Base-by-base conservation (phyloP, 2,329 filamentous ascomycete species). In the Penicillium sp. region DNA sequence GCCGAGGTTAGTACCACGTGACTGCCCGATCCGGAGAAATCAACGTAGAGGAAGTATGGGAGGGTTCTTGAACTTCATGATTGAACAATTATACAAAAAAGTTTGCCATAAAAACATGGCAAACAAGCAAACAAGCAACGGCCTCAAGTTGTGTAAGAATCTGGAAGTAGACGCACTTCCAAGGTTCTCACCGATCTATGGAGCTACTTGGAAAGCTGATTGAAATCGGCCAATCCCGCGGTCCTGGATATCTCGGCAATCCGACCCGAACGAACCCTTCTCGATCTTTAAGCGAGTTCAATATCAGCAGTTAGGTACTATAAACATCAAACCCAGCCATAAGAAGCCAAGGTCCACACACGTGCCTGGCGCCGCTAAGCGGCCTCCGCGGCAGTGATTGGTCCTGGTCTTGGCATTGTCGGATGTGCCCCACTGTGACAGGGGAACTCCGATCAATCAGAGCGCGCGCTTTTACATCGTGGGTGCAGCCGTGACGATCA, bases 1-100 rank as follows among this genome's bases (percentile, higher is more conserved):
- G 57, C 57, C 57, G 57, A 60, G 57, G 57, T 50, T 51, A 45
- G 14, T 33, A 25, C 44, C 57, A 60, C 57, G 57, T 60, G 57
- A 57, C 45, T 27, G 35, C 10, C 14, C 14, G 30, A 42, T 46
- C 36, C n/a, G 38, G 38, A 42, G 28, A 31, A 39, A 38, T 11
- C 10, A 18, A 20, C 11, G 35, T 5, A 38, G 18, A 20, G 16
- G 10, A 38, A 20, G 18, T 20, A 10, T 20, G 11, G 9, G 16
- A 22, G 18, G 35, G 18, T 38, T 20, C 18, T 9, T 38, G 35
- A 13, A 13, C 35, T 38, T 22, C 35, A 38, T 38, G n/a, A 2
- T 8, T 35, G 2, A 16, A 8, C 13, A 35, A 18, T 9, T 9
- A 5, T n/a, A 35, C n/a, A n/a, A 35, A 8, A 8, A 16, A 16